These are phyloP conservation scores for Streptanthus diversifolius DNA, from an alignment of 345 rosid species.

Conservation along the genomic window DNA sequence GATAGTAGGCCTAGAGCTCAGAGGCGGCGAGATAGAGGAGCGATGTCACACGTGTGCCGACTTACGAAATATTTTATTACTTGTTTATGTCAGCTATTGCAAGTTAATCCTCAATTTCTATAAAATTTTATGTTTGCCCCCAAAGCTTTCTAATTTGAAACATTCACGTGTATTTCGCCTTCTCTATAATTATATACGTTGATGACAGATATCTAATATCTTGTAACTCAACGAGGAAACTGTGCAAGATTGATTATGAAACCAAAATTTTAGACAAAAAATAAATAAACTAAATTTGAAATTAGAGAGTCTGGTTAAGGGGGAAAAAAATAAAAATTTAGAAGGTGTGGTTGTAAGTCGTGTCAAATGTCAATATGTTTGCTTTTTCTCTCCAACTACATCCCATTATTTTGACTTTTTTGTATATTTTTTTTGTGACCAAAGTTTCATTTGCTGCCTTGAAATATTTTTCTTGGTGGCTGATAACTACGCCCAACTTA, in stretches of 20 bases:
- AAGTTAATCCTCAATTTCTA: not conserved
- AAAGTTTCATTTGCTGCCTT: not conserved
- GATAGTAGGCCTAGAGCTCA: not conserved
- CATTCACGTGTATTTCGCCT: not conserved
- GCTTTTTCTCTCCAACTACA: slow-evolving; percentile 25
- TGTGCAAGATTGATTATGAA: not conserved
- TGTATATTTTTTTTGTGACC: not conserved
- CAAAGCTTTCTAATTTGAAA: not conserved
- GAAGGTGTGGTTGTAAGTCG: slow-evolving; percentile 5
- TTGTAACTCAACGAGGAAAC: not conserved
- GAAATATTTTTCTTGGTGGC: slow-evolving; percentile 29
- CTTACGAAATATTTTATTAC: not conserved
- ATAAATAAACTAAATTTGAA: not conserved
- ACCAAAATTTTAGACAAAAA: not conserved
- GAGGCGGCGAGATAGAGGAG: not conserved
- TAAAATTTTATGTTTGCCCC: not conserved
- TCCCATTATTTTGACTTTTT: not conserved
- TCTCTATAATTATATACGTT: not conserved
- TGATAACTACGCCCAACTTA: slow-evolving; percentile 32
- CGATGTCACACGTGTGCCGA: slow-evolving; percentile 12
- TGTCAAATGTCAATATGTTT: slow-evolving; percentile 20
- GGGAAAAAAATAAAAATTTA: not conserved
- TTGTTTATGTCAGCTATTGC: slow-evolving; percentile 9
- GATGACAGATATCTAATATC: not conserved
- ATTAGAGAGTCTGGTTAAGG: not conserved